Base-by-base conservation (phyloP, 352 stramenopile genomes). In the Phytopythium vexans region DNA sequence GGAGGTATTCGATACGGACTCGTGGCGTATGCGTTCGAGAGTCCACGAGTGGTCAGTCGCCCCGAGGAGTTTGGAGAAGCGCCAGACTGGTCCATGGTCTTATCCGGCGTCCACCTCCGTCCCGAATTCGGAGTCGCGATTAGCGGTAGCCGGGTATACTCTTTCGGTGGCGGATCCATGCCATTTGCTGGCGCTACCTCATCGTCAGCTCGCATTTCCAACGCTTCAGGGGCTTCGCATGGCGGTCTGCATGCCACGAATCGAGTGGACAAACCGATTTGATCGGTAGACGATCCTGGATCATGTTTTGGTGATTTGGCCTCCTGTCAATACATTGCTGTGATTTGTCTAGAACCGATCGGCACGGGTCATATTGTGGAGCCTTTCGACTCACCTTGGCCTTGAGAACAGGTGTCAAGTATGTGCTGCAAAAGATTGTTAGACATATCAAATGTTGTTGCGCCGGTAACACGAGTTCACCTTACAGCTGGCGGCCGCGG, bases 361-460 rank as follows among this genome's bases (percentile, higher is more conserved):
- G n/a, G n/a, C n/a, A n/a, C n/a, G 8, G 5, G n/a, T 3, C 11
- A 43, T n/a, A 14, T 16, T 12, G 38, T 16, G 11, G 15, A 8
- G 39, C 15, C 27, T 14, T 5, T 32, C n/a, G 96, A 98, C 72
- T 87, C n/a, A 81, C 71, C 56, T 73, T 73, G 10, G 49, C 10
- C 15, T 62, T 56, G 33, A 79, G 66, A 36, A 86, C 72, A n/a
- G 75, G 72, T 43, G 83, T 86, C 31, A 86, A 37, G 40, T 86
- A 86, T 8, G 75, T 83, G 40, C 75, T 84, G 49, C 10, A 56
- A 15, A 55, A 64, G 42, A 49, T 12, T 12, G 45, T 55, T 12
- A 56, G 41, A 4, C 14, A 58, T 12, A 49, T 37, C 7, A 8
- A 1, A 41, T 37, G 12, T 31, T 31, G 35, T 15, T 46, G n/a